Evolutionary conservation across 2,329 filamentous ascomycete species (phyloP), one percentile per base, ranked within the genome.

Genomic region (Cladosporium sp.): DNA sequence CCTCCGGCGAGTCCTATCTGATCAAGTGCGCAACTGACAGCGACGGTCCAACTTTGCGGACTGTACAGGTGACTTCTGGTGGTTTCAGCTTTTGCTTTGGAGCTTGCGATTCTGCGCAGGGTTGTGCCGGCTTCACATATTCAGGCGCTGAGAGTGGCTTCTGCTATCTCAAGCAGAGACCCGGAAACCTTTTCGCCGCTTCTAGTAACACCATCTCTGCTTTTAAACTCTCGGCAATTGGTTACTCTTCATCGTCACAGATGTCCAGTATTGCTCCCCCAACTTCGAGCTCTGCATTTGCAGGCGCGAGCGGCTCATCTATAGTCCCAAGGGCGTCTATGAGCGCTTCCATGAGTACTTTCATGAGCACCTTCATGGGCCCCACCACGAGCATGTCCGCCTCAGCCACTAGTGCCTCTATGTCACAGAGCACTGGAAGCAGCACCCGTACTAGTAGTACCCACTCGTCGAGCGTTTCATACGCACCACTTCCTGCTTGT

Each of bases 141-240:
- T 24, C 37, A 15, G 59, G 57, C 20, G 28, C 45, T 9, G 51
- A 58, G 4, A 39, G 22, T 9, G 60, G 60, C 8, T 47, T 57
- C 17, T 62, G 60, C 56, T 62, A 62, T 20, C 56, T 62, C 25
- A 62, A 62, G 58, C 12, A 5, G n/a, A 22, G n/a, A 12, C 37
- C 44, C 9, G 54, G 54, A 6, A 44, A 34, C 13, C 37, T 49
- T 1, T 32, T 40, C 42, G 15, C 35, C 1, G 28, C 24, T 8
- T 13, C 42, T 3, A 19, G 37, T 7, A 44, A 22, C 15, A 45
- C 32, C 3, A 15, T 35, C 19, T 35, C 51, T 34, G 37, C 37
- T 20, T 54, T 54, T 13, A 54, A 54, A 15, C 39, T 54, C 28
- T 40, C 37, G 2, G 51, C 51, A 12, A 22, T 54, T 8, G 51